phyloP scores from a whole-genome alignment of 1,139 yeast genomes.

The Geotrichum australiense region DNA sequence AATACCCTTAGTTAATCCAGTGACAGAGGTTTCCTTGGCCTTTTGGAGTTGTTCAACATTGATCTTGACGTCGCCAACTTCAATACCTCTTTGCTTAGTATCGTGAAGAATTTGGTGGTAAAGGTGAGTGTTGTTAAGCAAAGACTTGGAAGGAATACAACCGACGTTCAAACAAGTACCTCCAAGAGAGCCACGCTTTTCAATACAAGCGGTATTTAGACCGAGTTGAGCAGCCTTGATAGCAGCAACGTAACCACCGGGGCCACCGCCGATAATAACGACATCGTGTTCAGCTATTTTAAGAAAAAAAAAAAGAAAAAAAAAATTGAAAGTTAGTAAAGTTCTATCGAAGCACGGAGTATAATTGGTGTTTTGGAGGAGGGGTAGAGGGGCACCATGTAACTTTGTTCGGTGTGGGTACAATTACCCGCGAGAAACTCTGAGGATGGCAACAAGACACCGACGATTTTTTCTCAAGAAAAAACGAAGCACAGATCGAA shows the following conservation, averaged over 20 bases:
- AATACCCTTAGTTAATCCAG: slow-evolving; percentile 84
- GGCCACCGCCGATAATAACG: slow-evolving; percentile 97
- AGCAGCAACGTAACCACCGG: slow-evolving; percentile 97
- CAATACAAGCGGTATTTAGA: slow-evolving; percentile 89
- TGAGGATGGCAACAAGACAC: background rate
- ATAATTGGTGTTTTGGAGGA: background rate
- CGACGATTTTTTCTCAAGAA: background rate
- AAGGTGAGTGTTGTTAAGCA: slow-evolving; percentile 88
- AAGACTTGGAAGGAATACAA: slow-evolving; percentile 96
- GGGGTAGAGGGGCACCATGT: background rate
- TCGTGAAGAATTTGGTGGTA: slow-evolving; percentile 87
- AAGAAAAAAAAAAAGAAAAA: background rate
- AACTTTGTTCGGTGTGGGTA: slow-evolving; percentile 1
- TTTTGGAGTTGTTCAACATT: slow-evolving; percentile 78
- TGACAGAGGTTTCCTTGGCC: slow-evolving; percentile 88
- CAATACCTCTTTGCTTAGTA: slow-evolving; percentile 83
- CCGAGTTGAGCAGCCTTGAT: slow-evolving; percentile 98
- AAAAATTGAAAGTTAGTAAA: background rate
- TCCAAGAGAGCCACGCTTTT: slow-evolving; percentile 92
- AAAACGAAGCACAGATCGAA: background rate
- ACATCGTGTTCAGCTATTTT: slow-evolving; percentile 63
- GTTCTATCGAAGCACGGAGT: background rate
- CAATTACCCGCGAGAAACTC: slow-evolving; percentile 9
- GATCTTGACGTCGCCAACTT: slow-evolving; percentile 67
- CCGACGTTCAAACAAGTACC: slow-evolving; percentile 99